Evolutionary conservation across 2,329 filamentous ascomycete genomes (phyloP).

Genomic region (Coniochaeta prunicola): DNA sequence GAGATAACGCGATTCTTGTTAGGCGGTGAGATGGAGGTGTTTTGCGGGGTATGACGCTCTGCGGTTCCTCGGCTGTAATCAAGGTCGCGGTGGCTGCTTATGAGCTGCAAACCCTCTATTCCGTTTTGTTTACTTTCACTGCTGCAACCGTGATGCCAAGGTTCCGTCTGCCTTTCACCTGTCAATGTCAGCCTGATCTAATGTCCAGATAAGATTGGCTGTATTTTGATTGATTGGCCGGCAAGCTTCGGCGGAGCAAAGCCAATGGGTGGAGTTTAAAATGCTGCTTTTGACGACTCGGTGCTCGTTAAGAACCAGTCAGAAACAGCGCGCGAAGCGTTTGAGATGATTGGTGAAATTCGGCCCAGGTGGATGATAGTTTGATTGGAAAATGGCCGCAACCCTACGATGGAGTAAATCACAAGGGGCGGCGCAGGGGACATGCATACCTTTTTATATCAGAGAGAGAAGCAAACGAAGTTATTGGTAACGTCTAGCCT

Average conservation of each 20-base stretch:
- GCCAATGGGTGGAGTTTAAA: constrained; percentile 23
- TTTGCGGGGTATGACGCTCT: not conserved
- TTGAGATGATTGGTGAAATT: constrained; percentile 23
- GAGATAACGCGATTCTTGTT: not conserved
- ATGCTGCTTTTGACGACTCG: constrained; percentile 17
- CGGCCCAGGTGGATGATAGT: constrained; percentile 18
- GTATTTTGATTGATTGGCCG: constrained; percentile 22
- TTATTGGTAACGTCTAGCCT: not conserved
- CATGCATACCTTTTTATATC: constrained; percentile 12
- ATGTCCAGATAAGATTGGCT: constrained; percentile 15
- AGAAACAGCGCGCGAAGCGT: constrained; percentile 17
- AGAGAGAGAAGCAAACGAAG: constrained; percentile 5
- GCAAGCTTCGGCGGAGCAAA: constrained; percentile 11
- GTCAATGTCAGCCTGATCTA: constrained; percentile 1
- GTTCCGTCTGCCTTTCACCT: not conserved
- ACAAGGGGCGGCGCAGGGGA: not conserved
- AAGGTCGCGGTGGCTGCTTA: not conserved
- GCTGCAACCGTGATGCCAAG: not conserved
- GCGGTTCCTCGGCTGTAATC: not conserved
- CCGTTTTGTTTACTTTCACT: constrained; percentile 8
- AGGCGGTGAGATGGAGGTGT: not conserved
- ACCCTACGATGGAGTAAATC: constrained; percentile 2
- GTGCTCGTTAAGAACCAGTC: constrained; percentile 16
- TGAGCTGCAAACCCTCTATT: not conserved
- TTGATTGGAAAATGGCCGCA: constrained; percentile 6